Conservation (phyloP, 306 rosid genomes). For the Prunus campanulata region DNA sequence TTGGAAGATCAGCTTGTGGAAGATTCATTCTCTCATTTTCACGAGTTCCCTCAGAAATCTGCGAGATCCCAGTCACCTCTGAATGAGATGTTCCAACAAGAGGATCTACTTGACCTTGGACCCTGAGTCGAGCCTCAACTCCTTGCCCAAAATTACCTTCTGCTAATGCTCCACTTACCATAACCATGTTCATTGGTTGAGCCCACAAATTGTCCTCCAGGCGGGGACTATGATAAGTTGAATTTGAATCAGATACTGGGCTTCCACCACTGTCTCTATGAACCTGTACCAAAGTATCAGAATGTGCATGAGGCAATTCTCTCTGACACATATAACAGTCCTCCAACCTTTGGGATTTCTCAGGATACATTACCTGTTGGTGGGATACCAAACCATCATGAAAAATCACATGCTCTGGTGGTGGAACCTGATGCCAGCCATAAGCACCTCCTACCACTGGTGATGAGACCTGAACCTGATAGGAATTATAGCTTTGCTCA, state of each 20-base stretch:
- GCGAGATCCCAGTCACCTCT: constrained; percentile 28
- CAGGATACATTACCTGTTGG: constrained; percentile 49
- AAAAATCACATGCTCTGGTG: constrained; percentile 44
- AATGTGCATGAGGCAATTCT: constrained; percentile 82
- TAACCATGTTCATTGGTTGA: constrained; percentile 44
- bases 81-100: constrained; percentile 36
- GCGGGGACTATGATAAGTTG: constrained; percentile 44
- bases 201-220: constrained; percentile 45
- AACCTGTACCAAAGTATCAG: constrained; percentile 60
- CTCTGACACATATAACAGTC: constrained; percentile 74
- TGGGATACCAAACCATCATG: constrained; percentile 54
- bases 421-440: constrained; percentile 70
- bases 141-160: constrained; percentile 51
- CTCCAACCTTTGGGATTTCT: constrained; percentile 43
- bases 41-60: constrained; percentile 35
- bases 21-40: constrained; percentile 38
- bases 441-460: constrained; percentile 47
- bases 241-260: constrained; percentile 43
- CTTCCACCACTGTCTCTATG: constrained; percentile 39
- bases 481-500: constrained; percentile 58
- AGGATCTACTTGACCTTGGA: constrained; percentile 45
- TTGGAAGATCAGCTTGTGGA: constrained; percentile 34
- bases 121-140: constrained; percentile 35
- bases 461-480: constrained; percentile 54
- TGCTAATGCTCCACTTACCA: constrained; percentile 47